phyloP scores from a whole-genome alignment of 2,329 filamentous ascomycete species.

The Claviceps fusiformis region DNA sequence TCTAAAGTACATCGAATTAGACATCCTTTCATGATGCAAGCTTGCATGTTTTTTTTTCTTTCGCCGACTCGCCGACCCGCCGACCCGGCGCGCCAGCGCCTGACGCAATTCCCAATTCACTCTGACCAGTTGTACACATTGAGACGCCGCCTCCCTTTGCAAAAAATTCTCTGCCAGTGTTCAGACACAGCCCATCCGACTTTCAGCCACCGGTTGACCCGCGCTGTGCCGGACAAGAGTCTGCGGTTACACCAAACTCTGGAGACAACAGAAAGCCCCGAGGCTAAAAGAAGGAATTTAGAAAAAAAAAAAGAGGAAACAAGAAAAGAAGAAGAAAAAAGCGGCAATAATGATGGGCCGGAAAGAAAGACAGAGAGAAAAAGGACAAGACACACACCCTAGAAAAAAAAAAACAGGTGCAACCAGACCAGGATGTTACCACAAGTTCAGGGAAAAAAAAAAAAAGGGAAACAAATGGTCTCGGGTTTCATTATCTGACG shows the following conservation, averaged over 20 bases:
- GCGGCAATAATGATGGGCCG: neutral
- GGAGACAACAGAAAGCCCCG: constrained; percentile 6
- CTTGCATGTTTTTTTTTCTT: constrained; percentile 14
- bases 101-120: constrained; percentile 12
- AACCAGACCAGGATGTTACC: neutral
- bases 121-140: constrained; percentile 13
- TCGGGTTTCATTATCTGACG: neutral
- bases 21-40: constrained; percentile 22
- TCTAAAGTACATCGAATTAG: constrained; percentile 29
- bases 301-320: constrained; percentile 2
- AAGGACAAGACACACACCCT: too few relatives aligned
- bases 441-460: too few relatives aligned
- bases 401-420: neutral
- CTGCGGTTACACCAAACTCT: too few relatives aligned
- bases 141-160: constrained; percentile 5
- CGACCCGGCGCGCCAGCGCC: constrained; percentile 18
- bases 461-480: neutral
- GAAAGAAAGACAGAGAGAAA: neutral
- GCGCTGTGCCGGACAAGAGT: too few relatives aligned
- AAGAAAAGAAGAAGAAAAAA: neutral
- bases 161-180: too few relatives aligned
- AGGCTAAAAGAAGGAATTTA: constrained; percentile 1
- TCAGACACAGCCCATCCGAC: neutral
- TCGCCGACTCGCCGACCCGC: neutral
- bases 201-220: too few relatives aligned